Conservation (phyloP, 257 asterid genomes). For the Solanum etuberosum region DNA sequence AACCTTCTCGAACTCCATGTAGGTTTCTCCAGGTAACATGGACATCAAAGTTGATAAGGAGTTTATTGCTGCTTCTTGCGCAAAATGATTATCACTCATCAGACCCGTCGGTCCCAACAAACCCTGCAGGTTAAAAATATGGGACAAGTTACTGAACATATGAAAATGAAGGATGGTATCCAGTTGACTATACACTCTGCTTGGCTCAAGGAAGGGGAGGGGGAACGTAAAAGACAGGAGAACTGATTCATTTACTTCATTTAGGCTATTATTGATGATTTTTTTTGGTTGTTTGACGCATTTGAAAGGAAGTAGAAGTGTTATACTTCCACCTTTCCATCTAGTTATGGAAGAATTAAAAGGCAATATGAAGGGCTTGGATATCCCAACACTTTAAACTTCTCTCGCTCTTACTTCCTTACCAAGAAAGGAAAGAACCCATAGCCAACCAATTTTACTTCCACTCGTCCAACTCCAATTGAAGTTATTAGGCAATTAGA, state of each 20-base stretch:
- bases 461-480: not conserved
- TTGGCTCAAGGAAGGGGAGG: not conserved
- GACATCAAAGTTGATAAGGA: conserved; percentile 80
- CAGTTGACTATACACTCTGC: not conserved
- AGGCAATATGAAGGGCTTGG: not conserved
- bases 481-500: not conserved
- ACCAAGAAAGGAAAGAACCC: not conserved
- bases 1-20: conserved; percentile 85
- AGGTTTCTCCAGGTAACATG: conserved; percentile 71
- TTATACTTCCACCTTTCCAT: not conserved
- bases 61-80: conserved; percentile 69
- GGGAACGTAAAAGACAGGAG: not conserved
- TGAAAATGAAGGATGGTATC: not conserved
- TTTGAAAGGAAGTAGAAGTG: not conserved
- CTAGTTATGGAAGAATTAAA: not conserved
- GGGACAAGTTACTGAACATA: not conserved
- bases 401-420: not conserved
- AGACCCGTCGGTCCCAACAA: conserved; percentile 68
- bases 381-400: not conserved
- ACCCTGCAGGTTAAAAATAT: conserved; percentile 33
- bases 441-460: not conserved
- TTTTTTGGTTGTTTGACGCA: not conserved
- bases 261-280: not conserved
- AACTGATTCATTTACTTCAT: not conserved
- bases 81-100: conserved; percentile 54